phyloP scores from a whole-genome alignment of 1,284 basidiomycete genomes.

The Laetiporus sulphureus region DNA sequence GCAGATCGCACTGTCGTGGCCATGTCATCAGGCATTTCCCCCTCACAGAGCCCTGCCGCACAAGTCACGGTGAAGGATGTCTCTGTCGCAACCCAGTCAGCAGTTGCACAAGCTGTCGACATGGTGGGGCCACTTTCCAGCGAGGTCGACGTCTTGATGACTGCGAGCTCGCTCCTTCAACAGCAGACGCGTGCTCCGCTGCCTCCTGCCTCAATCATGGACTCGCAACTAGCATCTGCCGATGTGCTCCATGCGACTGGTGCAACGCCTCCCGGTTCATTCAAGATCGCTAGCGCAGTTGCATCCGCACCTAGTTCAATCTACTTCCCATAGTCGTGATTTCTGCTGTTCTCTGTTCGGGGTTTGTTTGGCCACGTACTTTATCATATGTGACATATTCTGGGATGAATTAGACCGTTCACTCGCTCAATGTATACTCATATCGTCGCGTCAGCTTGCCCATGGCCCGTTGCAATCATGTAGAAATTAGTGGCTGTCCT shows the following conservation, averaged over 20 bases:
- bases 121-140: conserved; percentile 53
- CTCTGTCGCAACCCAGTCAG: conserved; percentile 68
- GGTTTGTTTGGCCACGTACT: conserved; percentile 8
- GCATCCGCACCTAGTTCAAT: conserved; percentile 11
- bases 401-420: conserved; percentile 8
- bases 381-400: conserved; percentile 11
- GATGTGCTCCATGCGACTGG: conserved; percentile 22
- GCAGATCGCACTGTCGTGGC: conserved; percentile 44
- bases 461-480: conserved; percentile 7
- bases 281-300: conserved; percentile 5
- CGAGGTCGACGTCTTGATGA: conserved; percentile 62
- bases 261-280: conserved; percentile 15
- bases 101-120: conserved; percentile 63
- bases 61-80: conserved; percentile 72
- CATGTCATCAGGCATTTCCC: conserved; percentile 32
- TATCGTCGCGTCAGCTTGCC: conserved; percentile 2
- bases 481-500: conserved; percentile 14
- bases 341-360: conserved; percentile 1
- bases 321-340: conserved; percentile 16
- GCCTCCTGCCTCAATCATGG: conserved; percentile 8
- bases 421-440: conserved; percentile 6
- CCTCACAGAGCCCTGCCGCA: conserved; percentile 35
- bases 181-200: conserved; percentile 28
- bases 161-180: conserved; percentile 55
- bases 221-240: conserved; percentile 9